Conservation (phyloP, 305 asterid species). For the Andrographis paniculata region DNA sequence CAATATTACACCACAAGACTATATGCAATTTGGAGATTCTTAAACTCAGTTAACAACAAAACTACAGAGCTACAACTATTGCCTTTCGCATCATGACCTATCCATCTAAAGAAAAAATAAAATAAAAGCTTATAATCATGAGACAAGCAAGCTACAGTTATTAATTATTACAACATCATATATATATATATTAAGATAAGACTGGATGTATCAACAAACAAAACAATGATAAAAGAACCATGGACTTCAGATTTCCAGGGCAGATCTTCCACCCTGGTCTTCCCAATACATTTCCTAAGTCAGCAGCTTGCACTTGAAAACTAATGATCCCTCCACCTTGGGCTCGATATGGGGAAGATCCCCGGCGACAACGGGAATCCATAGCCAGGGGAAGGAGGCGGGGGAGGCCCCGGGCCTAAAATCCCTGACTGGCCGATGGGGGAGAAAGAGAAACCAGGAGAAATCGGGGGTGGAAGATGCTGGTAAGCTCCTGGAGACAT, state of each 20-base stretch:
- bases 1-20: constrained; percentile 5
- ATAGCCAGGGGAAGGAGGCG: constrained; percentile 80
- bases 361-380: constrained; percentile 84
- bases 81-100: not conserved
- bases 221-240: constrained; percentile 16
- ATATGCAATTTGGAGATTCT: constrained; percentile 21
- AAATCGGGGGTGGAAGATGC: constrained; percentile 51
- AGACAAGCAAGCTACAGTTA: constrained; percentile 25
- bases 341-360: constrained; percentile 63
- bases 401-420: constrained; percentile 70
- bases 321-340: constrained; percentile 77
- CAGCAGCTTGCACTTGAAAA: constrained; percentile 26
- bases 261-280: constrained; percentile 24
- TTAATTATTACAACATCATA: too few relatives aligned
- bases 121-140: constrained; percentile 16
- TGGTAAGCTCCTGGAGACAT: constrained; percentile 83
- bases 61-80: not conserved
- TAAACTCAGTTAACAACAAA: constrained; percentile 1
- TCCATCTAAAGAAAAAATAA: not conserved
- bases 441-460: constrained; percentile 70
- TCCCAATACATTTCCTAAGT: constrained; percentile 22
- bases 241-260: constrained; percentile 17
- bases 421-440: constrained; percentile 62
- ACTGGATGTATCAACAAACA: constrained; percentile 29
- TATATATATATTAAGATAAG: constrained; percentile 20